Evolutionary conservation across 805 yeast genomes (phyloP), one percentile per base, ranked within the genome.

Genomic region (Sungouiozyma intestinalis): DNA sequence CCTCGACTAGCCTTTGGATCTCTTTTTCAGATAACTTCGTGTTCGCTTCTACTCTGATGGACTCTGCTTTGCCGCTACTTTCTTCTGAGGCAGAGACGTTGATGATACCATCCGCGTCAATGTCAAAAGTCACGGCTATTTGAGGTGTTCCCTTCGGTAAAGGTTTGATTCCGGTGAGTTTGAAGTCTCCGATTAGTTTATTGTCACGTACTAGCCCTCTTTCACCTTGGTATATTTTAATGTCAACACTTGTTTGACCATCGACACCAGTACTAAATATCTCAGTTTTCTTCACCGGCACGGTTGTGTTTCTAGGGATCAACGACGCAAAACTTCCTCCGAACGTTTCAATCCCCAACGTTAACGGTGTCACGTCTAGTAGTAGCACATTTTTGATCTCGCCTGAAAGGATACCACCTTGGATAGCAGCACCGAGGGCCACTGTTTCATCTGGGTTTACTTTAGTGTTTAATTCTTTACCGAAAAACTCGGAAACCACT

Each of bases 381-480:
- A 84, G 64, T 41, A 84, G 72, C 35, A 84, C 90, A 57, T 83
- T 82, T 63, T 76, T 79, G 42, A 84, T 80, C 52, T 83, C 86
- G 50, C 94, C 94, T 16, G 88, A 80, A 43, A 84, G 66, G 33
- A 84, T 81, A 52, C 88, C 94, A 54, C 90, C 94, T 66, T 84
- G 94, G 53, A 84, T 81, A 38, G 94, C 92, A 27, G 94, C 94
- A 56, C 94, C 94, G 50, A 84, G 65, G 36, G 94, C 92, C 39
- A 84, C 94, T n/a, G 92, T 88, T 63, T 84, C 94, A 61, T 84
- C 94, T n/a, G 94, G 94, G 58, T 84, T 84, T 11, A 84, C 85
- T 16, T 76, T 73, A 35, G 81, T 77, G 41, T 79, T 80, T 33
- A 90, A 88, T 46, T 72, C 68, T 56, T 73, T 79, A 17, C 44